Evolutionary conservation across 768 basidiomycete genomes (phyloP).

Genomic region (Psilocybe sp.): DNA sequence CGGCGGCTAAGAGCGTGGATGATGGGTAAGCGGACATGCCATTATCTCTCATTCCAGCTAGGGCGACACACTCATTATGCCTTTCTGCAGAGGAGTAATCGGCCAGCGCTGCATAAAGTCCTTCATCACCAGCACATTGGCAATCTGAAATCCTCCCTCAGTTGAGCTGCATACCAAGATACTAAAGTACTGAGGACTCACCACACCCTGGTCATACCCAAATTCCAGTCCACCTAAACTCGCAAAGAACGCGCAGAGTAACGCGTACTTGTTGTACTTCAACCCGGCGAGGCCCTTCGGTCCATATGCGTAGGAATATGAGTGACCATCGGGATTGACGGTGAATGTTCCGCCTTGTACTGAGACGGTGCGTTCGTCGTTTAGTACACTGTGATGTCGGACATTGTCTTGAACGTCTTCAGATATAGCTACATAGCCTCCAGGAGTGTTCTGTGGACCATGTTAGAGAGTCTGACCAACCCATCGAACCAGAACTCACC

Average conservation of each 20-base stretch:
- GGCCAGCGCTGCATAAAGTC: slow-evolving; percentile 72
- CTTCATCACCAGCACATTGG: slow-evolving; percentile 81
- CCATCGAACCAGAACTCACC: too few species aligned
- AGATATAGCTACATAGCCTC: too few species aligned
- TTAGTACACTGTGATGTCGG: not conserved
- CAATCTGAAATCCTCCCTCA: slow-evolving; percentile 41
- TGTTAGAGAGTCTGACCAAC: too few species aligned
- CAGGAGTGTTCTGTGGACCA: too few species aligned
- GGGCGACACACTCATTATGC: slow-evolving; percentile 63
- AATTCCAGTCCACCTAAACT: slow-evolving; percentile 77
- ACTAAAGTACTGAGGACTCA: slow-evolving; percentile 16
- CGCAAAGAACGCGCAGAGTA: slow-evolving; percentile 70
- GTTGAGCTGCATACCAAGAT: not conserved
- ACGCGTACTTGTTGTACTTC: slow-evolving; percentile 58
- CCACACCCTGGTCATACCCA: slow-evolving; percentile 83
- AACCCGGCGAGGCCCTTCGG: slow-evolving; percentile 67
- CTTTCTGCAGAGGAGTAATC: slow-evolving; percentile 68
- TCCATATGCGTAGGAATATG: slow-evolving; percentile 72
- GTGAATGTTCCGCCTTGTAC: slow-evolving; percentile 30
- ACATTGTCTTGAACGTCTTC: too few species aligned
- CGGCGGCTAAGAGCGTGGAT: slow-evolving; percentile 50
- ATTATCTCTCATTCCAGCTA: not conserved
- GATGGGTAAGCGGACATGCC: not conserved
- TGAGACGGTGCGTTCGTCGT: slow-evolving; percentile 10
- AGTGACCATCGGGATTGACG: slow-evolving; percentile 30